Percentiles rank a stretch among this genome's conserved stretches.
These are phyloP conservation scores for Triangularia setosa DNA, from an alignment of 2,329 filamentous ascomycete species.

Conservation along the genomic window DNA sequence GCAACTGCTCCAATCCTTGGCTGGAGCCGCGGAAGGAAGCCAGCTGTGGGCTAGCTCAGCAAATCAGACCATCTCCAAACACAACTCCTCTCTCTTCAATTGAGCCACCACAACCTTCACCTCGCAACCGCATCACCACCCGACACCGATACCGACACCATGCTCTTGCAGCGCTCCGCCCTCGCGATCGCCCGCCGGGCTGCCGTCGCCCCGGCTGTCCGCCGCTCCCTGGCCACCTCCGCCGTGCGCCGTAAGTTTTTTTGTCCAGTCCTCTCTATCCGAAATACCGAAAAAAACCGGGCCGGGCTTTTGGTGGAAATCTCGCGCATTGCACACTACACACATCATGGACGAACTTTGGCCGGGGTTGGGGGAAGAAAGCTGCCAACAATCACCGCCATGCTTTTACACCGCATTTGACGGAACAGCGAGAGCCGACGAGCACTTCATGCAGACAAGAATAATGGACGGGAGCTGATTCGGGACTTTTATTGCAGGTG, in stretches of 20 bases:
- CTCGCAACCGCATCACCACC: constrained; percentile 12
- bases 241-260: constrained; percentile 56
- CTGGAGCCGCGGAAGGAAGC: not conserved
- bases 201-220: constrained; percentile 48
- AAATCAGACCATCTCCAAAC: constrained; percentile 26
- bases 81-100: constrained; percentile 5
- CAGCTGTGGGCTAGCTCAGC: constrained; percentile 4
- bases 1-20: not conserved
- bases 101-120: constrained; percentile 12
- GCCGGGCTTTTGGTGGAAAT: constrained; percentile 2
- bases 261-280: not conserved
- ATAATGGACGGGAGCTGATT: constrained; percentile 15
- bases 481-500: constrained; percentile 25
- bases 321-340: not conserved
- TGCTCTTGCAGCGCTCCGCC: constrained; percentile 64
- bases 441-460: not conserved
- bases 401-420: no score
- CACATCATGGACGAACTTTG: not conserved
- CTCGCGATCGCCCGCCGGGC: constrained; percentile 58
- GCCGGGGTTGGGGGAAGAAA: not conserved
- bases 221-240: constrained; percentile 58
- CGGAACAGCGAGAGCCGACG: constrained; percentile 7
- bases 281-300: constrained; percentile 13
- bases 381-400: not conserved
- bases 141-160: constrained; percentile 28